Conservation (phyloP, 306 rosid genomes). For the Ormosia semicastrata region DNA sequence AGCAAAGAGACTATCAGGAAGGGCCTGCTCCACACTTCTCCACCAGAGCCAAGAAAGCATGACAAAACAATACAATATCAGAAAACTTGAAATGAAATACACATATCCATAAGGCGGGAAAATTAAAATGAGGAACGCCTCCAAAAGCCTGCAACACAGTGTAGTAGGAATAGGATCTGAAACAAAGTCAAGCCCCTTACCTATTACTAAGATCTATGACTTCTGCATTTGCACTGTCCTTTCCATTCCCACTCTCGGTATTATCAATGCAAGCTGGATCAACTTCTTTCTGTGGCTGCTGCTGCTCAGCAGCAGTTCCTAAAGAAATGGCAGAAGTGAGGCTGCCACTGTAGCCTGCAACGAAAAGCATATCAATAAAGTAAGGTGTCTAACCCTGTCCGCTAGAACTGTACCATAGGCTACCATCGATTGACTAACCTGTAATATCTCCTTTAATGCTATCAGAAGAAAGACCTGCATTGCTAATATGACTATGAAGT, state of each 20-base stretch:
- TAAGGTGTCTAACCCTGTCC: background rate
- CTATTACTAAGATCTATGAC: constrained; percentile 37
- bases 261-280: constrained; percentile 29
- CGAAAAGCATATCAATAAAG: constrained; percentile 8
- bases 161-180: background rate
- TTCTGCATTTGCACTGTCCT: constrained; percentile 33
- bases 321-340: constrained; percentile 29
- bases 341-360: constrained; percentile 50
- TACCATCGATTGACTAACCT: constrained; percentile 44
- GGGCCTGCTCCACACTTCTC: constrained; percentile 71
- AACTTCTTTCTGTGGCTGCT: constrained; percentile 44
- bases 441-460: constrained; percentile 51
- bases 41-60: constrained; percentile 21
- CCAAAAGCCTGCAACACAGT: background rate
- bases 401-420: background rate
- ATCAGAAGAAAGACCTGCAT: constrained; percentile 47
- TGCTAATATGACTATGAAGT: constrained; percentile 44
- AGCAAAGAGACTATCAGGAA: constrained; percentile 83
- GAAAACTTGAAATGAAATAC: constrained; percentile 10
- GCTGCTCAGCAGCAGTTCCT: constrained; percentile 38
- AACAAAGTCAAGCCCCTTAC: constrained; percentile 35
- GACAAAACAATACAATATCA: constrained; percentile 4
- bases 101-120: background rate
- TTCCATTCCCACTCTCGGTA: constrained; percentile 26
- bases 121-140: background rate